phyloP scores from a whole-genome alignment of 148 eudicot species.

The Polygonum maritimum region DNA sequence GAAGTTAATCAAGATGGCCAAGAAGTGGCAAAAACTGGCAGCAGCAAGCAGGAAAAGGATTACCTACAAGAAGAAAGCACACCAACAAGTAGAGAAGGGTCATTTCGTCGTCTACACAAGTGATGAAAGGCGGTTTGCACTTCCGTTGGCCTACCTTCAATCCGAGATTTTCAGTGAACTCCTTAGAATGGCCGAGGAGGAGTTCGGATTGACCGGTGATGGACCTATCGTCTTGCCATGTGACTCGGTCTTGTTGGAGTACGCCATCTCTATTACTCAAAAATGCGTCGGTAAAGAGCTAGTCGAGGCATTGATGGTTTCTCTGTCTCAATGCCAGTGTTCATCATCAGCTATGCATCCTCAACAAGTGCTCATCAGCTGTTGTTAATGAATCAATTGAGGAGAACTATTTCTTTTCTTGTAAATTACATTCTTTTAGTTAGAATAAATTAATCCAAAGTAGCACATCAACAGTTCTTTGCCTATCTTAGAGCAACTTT shows the following conservation, averaged over 20 bases:
- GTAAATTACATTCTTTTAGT: too few relatives aligned
- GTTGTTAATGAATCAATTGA: background rate
- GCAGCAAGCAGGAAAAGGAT: constrained; percentile 7
- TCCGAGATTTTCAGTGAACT: too few relatives aligned
- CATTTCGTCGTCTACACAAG: constrained; percentile 8
- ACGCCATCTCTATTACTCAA: constrained; percentile 19
- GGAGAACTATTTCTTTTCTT: background rate
- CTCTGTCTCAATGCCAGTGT: too few relatives aligned
- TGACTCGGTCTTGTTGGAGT: constrained; percentile 13
- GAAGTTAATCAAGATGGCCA: constrained; percentile 9
- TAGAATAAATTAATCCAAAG: too few relatives aligned
- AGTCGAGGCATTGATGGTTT: constrained; percentile 15
- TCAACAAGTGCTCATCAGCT: too few relatives aligned
- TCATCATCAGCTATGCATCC: too few relatives aligned
- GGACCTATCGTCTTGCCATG: constrained; percentile 7
- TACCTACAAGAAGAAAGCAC: background rate
- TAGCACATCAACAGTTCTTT: too few relatives aligned
- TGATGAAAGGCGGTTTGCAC: constrained; percentile 9
- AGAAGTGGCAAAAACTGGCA: background rate
- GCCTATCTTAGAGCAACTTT: too few relatives aligned
- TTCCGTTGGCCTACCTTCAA: background rate
- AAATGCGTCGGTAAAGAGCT: constrained; percentile 11
- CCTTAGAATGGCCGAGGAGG: too few relatives aligned
- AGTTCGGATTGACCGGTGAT: too few relatives aligned
- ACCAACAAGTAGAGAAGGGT: background rate